A percentile compares a stretch with the other conserved stretches of the same genome.
phyloP scores from a whole-genome alignment of 2,329 filamentous ascomycete genomes.

The Clonostachys solani region DNA sequence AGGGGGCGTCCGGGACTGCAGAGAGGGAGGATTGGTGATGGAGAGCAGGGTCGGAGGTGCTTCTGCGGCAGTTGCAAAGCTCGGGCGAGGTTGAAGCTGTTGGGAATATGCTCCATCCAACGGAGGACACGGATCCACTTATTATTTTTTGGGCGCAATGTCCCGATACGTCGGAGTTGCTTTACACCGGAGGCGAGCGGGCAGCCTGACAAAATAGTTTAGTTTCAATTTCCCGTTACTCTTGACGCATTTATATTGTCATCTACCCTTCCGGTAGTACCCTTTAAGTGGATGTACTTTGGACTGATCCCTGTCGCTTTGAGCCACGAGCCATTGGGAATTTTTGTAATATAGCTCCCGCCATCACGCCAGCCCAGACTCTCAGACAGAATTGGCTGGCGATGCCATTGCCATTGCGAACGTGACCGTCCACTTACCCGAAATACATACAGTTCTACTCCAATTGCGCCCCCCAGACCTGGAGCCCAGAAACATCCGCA shows the following conservation, averaged over 20 bases:
- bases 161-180: not conserved
- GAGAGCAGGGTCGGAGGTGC: slow-evolving; percentile 6
- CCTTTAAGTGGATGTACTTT: no score
- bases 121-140: not conserved
- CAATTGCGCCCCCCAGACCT: not conserved
- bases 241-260: no score
- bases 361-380: no score
- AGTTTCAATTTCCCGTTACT: accelerated
- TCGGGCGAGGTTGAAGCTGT: not conserved
- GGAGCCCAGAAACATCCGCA: not conserved
- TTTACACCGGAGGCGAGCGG: no score
- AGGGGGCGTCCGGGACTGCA: not conserved
- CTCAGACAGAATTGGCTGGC: no score
- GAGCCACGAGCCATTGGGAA: no score
- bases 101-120: not conserved
- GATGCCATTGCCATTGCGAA: not conserved
- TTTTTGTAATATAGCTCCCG: no score
- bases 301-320: no score
- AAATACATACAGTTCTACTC: not conserved
- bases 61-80: slow-evolving; percentile 1
- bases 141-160: not conserved
- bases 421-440: not conserved
- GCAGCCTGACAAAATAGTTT: no score
- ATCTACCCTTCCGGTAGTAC: no score
- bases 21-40: slow-evolving; percentile 6